A percentile compares a stretch with the other conserved stretches of the same genome.
phyloP scores from a whole-genome alignment of 441 rosid species.

The Dalechampia spathulata region DNA sequence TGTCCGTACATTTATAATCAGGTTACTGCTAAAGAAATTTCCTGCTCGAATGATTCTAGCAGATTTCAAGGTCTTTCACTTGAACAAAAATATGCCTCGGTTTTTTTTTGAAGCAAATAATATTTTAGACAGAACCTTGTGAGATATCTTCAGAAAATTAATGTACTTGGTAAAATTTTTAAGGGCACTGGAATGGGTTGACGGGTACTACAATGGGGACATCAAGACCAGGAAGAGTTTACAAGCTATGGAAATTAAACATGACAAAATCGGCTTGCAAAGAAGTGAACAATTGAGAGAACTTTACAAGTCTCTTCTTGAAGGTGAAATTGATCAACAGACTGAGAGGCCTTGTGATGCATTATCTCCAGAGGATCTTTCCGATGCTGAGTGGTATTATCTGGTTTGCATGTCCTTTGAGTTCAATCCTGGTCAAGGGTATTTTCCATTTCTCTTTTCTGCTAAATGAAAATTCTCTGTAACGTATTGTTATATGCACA shows the following conservation, averaged over 20 bases:
- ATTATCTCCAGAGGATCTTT: constrained; percentile 77
- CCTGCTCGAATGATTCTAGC: not conserved
- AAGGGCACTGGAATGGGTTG: constrained; percentile 74
- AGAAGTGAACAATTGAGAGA: constrained; percentile 72
- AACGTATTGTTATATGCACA: not conserved
- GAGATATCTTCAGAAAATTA: too few species aligned
- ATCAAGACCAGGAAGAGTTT: constrained; percentile 75
- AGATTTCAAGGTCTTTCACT: too few species aligned
- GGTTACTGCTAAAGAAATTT: not conserved
- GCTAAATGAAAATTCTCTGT: not conserved
- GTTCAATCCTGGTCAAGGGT: constrained; percentile 76
- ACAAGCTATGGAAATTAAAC: constrained; percentile 35
- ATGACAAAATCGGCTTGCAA: constrained; percentile 49
- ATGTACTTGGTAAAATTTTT: constrained; percentile 11
- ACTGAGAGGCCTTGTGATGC: constrained; percentile 40
- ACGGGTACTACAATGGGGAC: constrained; percentile 86
- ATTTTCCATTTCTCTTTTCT: constrained; percentile 16
- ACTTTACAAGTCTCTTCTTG: constrained; percentile 50
- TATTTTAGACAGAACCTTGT: too few species aligned
- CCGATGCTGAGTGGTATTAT: constrained; percentile 91
- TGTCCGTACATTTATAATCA: not conserved
- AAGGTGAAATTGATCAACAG: constrained; percentile 42
- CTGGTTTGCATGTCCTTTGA: constrained; percentile 87
- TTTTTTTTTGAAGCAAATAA: too few species aligned
- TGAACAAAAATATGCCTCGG: too few species aligned